Conservation (phyloP, 2,329 filamentous ascomycete species). For the Colletotrichum cereale region DNA sequence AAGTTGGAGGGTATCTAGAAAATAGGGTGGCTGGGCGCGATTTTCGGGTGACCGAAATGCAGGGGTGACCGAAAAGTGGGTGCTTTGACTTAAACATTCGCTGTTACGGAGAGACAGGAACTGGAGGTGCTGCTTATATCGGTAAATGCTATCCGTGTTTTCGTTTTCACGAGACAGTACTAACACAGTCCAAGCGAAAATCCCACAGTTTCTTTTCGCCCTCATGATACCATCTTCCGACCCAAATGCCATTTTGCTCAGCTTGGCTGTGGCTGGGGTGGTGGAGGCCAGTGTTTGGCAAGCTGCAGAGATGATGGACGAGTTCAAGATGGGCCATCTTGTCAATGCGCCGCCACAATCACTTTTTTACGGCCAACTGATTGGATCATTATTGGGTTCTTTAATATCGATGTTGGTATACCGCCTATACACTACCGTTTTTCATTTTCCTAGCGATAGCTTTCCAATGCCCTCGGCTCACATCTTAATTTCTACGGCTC, state of each 20-base stretch:
- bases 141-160: neutral
- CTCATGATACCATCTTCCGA: conserved; percentile 9
- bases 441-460: neutral
- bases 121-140: conserved; percentile 6
- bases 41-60: no score
- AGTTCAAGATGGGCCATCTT: conserved; percentile 12
- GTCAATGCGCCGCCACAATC: neutral
- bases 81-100: conserved; percentile 4
- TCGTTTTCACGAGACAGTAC: no score
- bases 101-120: conserved; percentile 6
- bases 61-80: no score
- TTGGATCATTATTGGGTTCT: neutral
- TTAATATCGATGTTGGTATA: conserved; percentile 5
- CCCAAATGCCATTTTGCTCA: conserved; percentile 6
- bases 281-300: conserved; percentile 14
- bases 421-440: conserved; percentile 3
- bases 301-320: conserved; percentile 18
- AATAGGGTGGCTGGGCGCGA: no score
- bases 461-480: conserved; percentile 18
- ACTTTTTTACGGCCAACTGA: conserved; percentile 8
- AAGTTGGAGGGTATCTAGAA: no score
- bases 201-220: conserved; percentile 5
- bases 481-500: conserved; percentile 1
- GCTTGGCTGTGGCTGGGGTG: conserved; percentile 10
- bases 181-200: neutral